Conservation (phyloP, 352 stramenopile genomes). For the Phytophthora colocasiae region DNA sequence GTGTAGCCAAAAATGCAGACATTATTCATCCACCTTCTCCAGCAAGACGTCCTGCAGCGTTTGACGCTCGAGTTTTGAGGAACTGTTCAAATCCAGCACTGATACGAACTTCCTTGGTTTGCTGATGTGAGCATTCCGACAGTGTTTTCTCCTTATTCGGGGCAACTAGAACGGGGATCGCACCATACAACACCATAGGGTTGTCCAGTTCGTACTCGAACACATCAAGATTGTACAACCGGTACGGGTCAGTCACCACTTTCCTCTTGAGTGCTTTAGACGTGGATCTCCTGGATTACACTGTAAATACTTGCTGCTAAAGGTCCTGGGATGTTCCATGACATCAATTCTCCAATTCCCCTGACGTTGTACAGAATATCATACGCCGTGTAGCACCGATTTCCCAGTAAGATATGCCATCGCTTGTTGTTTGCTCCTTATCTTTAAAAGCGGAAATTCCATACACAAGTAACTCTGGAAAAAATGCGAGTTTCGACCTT, state of each 20-base stretch:
- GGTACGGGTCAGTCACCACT: conserved; percentile 94
- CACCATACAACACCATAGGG: conserved; percentile 98
- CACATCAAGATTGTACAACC: conserved; percentile 99
- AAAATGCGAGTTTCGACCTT: conserved; percentile 41
- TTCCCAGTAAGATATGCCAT: conserved; percentile 49
- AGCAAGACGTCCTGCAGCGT: conserved; percentile 87
- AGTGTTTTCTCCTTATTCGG: conserved; percentile 70
- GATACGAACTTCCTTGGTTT: conserved; percentile 46
- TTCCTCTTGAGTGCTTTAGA: conserved; percentile 44
- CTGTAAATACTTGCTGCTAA: conserved; percentile 62
- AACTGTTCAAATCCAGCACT: conserved; percentile 55
- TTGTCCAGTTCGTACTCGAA: conserved; percentile 99
- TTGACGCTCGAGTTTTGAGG: conserved; percentile 22
- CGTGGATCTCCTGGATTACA: conserved; percentile 58
- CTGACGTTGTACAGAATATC: conserved; percentile 65
- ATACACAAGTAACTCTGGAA: conserved; percentile 53
- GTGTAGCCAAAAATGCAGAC: too few species aligned
- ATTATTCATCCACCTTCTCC: too few species aligned
- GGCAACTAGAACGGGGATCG: conserved; percentile 77
- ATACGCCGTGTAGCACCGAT: conserved; percentile 57
- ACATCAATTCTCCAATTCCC: conserved; percentile 56
- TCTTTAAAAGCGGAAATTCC: conserved; percentile 54
- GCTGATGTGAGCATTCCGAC: conserved; percentile 80
- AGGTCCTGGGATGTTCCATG: conserved; percentile 58
- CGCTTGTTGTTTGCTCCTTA: conserved; percentile 60